Evolutionary conservation across 2,329 filamentous ascomycete genomes (phyloP).

Genomic region (Lecanicillium sp.): DNA sequence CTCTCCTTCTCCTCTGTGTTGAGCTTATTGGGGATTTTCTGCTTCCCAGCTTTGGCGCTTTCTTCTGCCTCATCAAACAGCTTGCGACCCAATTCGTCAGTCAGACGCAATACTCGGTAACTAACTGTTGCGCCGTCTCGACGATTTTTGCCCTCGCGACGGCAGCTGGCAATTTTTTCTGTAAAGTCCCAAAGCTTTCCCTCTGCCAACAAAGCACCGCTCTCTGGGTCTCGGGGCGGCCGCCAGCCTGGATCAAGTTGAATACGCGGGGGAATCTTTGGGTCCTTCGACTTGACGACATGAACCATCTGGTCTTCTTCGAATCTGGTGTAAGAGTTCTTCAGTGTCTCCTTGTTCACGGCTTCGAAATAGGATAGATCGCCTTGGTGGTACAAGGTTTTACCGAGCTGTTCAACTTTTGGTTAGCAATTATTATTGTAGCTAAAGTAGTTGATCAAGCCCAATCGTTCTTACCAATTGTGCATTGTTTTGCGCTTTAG

Average conservation of each 20-base stretch:
- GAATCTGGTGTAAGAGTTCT: conserved; percentile 83
- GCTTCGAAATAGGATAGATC: conserved; percentile 97
- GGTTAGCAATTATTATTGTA: conserved; percentile 7
- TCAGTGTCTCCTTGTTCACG: conserved; percentile 95
- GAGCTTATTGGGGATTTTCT: conserved; percentile 31
- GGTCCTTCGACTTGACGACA: conserved; percentile 59
- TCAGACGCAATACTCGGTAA: conserved; percentile 68
- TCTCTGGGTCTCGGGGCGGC: conserved; percentile 54
- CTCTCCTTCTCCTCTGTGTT: conserved; percentile 41
- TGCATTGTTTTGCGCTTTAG: conserved; percentile 71
- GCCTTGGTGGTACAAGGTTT: conserved; percentile 95
- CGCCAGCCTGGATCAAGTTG: conserved; percentile 68
- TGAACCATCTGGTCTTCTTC: conserved; percentile 85
- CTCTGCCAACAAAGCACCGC: conserved; percentile 54
- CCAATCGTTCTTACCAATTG: conserved; percentile 55
- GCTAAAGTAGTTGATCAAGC: neutral
- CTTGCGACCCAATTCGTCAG: conserved; percentile 61
- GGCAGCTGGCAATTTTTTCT: conserved; percentile 72
- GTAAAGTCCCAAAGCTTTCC: conserved; percentile 88
- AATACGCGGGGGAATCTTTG: conserved; percentile 52
- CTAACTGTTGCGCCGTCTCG: conserved; percentile 88
- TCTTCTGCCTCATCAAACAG: conserved; percentile 54
- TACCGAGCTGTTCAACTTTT: conserved; percentile 60
- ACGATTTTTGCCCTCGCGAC: conserved; percentile 90
- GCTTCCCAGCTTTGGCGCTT: conserved; percentile 26